Evolutionary conservation across 179 eudicot species (phyloP).

Genomic region (Amaranthus tricolor): DNA sequence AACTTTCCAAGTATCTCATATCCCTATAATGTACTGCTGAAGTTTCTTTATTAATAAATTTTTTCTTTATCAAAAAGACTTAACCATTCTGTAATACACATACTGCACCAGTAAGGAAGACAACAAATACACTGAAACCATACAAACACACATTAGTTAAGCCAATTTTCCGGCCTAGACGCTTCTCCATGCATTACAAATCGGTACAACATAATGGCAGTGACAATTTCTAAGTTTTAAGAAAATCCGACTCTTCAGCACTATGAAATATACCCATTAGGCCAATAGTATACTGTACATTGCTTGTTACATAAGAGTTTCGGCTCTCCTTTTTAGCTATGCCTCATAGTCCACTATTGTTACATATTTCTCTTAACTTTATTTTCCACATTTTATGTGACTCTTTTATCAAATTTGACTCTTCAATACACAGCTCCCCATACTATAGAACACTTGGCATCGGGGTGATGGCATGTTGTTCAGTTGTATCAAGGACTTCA

Average conservation of each 20-base stretch:
- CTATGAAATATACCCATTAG: no score
- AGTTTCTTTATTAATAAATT: no score
- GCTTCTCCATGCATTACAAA: neutral
- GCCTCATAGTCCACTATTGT: neutral
- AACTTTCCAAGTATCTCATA: no score
- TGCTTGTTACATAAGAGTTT: neutral
- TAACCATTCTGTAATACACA: neutral
- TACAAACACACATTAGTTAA: neutral
- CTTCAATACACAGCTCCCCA: neutral
- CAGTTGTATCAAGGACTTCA: neutral
- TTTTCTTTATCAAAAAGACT: no score
- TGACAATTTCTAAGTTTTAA: neutral
- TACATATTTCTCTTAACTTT: neutral
- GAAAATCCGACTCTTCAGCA: no score
- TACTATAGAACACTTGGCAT: neutral
- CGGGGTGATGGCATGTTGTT: neutral
- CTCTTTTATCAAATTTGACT: neutral
- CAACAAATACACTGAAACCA: neutral
- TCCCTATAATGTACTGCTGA: no score
- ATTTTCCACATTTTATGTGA: neutral
- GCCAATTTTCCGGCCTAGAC: neutral
- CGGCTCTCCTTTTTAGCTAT: neutral
- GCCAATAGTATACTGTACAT: no score
- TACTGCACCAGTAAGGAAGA: constrained; percentile 1
- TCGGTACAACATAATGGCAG: neutral